Base-by-base conservation (phyloP, 306 rosid species). In the Malus orientalis region DNA sequence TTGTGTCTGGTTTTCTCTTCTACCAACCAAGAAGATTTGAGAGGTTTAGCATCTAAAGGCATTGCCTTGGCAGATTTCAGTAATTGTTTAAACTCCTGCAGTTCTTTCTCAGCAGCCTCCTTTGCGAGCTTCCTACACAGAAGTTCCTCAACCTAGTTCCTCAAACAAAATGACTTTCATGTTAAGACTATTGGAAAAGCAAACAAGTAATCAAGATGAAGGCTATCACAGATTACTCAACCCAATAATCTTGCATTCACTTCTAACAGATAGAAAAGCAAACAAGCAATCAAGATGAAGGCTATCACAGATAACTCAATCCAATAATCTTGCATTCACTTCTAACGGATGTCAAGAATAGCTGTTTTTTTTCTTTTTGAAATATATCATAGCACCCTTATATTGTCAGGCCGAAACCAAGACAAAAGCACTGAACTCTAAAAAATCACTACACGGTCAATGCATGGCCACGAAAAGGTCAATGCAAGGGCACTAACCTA, bases 51-150 rank as follows among this genome's bases (percentile, higher is more conserved):
- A 58, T 81, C 82, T 57, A 69, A 74, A 74, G 93, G 90, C 93
- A 82, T 83, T 32, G 85, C 86, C 85, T 91, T 92, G 4, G 89
- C 96, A 70, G 97, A 88, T 84, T 83, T 74, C 78, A 96, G 80
- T 69, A 92, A 82, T 67, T 85, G 77, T 62, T 87, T 82, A 83
- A 92, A 91, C 75, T 89, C 91, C 78, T 80, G 69, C 47, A 88
- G 81, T 78, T 92, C 98, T 84, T 89, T 89, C 86, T 91, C 94
- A 80, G 98, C 90, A 11, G 88, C 93, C 76, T 92, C 97, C 86
- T 85, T 96, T 76, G 85, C 89, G 55, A 84, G 80, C 90, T 92
- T 96, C 88, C 83, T 85, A 29, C 76, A 89, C 70, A 82, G 81
- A 75, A 92, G 97, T 80, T 96, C 97, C 81, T 92, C 93, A 55